Evolutionary conservation across 106 monocot species (phyloP).

Genomic region (Dendrobium huoshanense): DNA sequence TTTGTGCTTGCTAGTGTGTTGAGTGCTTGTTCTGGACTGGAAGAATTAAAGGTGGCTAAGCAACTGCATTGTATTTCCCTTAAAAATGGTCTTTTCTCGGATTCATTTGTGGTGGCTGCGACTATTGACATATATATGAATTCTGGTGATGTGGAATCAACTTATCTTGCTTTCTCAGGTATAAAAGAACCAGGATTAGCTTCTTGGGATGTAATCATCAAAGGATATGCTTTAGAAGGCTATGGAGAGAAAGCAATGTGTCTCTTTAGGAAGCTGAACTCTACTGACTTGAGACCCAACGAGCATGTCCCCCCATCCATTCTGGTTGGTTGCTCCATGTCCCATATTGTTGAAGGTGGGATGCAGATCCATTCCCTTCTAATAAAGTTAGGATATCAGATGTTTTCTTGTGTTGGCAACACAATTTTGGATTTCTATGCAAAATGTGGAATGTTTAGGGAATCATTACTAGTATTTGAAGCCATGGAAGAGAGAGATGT

Average conservation of each 20-base stretch:
- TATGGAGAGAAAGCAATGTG: slow-evolving; percentile 16
- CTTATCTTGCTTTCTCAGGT: slow-evolving; percentile 8
- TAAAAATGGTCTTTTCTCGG: slow-evolving; percentile 20
- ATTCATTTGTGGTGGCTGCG: slow-evolving; percentile 19
- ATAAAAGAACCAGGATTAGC: slow-evolving; percentile 14
- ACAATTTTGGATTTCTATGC: slow-evolving; percentile 26
- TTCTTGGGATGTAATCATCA: slow-evolving; percentile 27
- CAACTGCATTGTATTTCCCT: slow-evolving; percentile 20
- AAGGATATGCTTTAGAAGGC: slow-evolving; percentile 15
- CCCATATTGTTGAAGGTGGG: slow-evolving; percentile 3
- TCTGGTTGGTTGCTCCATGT: slow-evolving; percentile 14
- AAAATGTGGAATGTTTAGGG: slow-evolving; percentile 19
- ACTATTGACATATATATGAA: slow-evolving; percentile 19
- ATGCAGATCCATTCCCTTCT: slow-evolving; percentile 19
- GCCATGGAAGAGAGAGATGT: slow-evolving; percentile 20
- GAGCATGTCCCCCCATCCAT: slow-evolving; percentile 13
- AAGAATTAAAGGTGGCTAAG: slow-evolving; percentile 1
- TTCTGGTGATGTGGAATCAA: slow-evolving; percentile 10
- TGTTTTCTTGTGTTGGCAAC: slow-evolving; percentile 16
- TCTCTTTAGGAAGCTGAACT: slow-evolving; percentile 14
- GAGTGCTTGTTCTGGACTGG: slow-evolving; percentile 14
- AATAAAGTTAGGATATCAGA: slow-evolving; percentile 14
- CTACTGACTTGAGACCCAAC: neutral
- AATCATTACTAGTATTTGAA: slow-evolving; percentile 13
- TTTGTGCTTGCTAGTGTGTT: slow-evolving; percentile 16